Conservation (phyloP, 345 rosid species). For the Bruguiera sexangula region DNA sequence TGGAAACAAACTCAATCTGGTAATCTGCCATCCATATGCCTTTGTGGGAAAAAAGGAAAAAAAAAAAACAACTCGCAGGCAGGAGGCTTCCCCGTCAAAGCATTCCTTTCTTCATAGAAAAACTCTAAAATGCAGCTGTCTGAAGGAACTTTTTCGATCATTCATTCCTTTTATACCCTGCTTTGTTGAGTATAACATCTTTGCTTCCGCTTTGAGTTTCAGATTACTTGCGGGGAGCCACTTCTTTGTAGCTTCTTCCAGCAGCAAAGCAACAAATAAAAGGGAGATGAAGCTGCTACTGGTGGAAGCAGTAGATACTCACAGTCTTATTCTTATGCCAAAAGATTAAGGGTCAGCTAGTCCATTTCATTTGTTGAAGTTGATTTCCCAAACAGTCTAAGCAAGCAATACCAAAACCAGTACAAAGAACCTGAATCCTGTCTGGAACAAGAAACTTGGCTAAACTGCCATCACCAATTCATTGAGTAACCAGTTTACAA, state of each 20-base stretch:
- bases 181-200: constrained; percentile 37
- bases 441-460: constrained; percentile 52
- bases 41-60: background rate
- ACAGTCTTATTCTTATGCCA: constrained; percentile 47
- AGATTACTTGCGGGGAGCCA: constrained; percentile 38
- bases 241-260: constrained; percentile 27
- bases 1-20: background rate
- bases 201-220: constrained; percentile 51
- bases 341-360: constrained; percentile 52
- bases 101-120: constrained; percentile 55
- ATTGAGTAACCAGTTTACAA: constrained; percentile 45
- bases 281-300: constrained; percentile 41
- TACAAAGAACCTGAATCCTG: constrained; percentile 41
- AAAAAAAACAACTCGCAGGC: constrained; percentile 2
- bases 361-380: constrained; percentile 51
- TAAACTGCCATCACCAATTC: constrained; percentile 24
- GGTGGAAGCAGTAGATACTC: constrained; percentile 51
- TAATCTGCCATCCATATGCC: background rate
- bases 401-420: constrained; percentile 51
- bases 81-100: constrained; percentile 44
- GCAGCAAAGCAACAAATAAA: constrained; percentile 33
- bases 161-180: constrained; percentile 24
- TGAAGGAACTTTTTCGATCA: constrained; percentile 8
- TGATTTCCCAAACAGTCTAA: constrained; percentile 45
- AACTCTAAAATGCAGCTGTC: background rate